Conservation (phyloP, 805 yeast species). For the Zygotorulaspora chibaensis region DNA sequence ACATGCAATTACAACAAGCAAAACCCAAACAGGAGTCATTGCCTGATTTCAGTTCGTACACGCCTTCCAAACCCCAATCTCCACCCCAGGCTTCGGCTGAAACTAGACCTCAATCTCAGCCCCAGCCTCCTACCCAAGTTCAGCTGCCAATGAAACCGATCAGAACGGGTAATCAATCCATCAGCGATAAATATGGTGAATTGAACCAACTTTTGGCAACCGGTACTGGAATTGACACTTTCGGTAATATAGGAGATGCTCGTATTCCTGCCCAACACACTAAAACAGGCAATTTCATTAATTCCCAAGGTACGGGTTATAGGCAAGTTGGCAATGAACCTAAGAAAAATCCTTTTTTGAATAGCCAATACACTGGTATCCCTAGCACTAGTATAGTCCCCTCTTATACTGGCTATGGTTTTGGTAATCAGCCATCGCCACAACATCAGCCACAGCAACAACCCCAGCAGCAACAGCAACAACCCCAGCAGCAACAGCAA, state of each 20-base stretch:
- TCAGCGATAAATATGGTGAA: constrained; percentile 60
- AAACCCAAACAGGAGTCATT: constrained; percentile 7
- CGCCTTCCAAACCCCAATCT: constrained; percentile 5
- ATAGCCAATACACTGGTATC: constrained; percentile 69
- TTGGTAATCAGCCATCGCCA: constrained; percentile 62
- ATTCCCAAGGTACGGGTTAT: constrained; percentile 83
- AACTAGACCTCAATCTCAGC: constrained; percentile 13
- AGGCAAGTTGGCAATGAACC: constrained; percentile 43
- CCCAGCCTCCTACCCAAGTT: constrained; percentile 24
- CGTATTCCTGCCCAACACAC: constrained; percentile 94
- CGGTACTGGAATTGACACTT: constrained; percentile 92
- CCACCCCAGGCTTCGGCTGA: constrained; percentile 7
- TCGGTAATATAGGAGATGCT: constrained; percentile 41
- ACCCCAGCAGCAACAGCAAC: constrained; percentile 28
- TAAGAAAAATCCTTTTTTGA: constrained; percentile 42
- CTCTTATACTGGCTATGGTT: constrained; percentile 89
- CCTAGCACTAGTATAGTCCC: constrained; percentile 66
- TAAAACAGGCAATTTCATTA: constrained; percentile 70
- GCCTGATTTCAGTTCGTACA: constrained; percentile 4
- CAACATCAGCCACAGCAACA: constrained; percentile 28
- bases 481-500: not conserved
- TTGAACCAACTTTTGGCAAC: constrained; percentile 73
- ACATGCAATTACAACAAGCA: constrained; percentile 13
- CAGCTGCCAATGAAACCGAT: constrained; percentile 43
- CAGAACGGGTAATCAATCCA: constrained; percentile 50